These are phyloP conservation scores for Nitzschia sp. DNA, from an alignment of 108 stramenopile genomes.

Conservation along the genomic window DNA sequence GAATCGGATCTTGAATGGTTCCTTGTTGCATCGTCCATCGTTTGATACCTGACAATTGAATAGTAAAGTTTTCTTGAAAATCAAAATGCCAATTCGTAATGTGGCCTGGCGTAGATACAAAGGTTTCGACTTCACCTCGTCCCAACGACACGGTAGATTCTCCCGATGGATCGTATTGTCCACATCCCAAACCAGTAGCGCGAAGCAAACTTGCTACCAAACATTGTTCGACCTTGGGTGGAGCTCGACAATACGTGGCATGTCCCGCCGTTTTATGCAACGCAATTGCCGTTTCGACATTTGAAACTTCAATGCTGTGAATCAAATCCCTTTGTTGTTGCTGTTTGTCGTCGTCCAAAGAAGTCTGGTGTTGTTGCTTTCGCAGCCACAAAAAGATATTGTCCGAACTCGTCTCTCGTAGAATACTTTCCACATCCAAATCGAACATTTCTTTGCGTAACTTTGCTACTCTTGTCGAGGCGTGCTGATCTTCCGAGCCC, in stretches of 20 bases:
- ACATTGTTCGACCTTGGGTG: slow-evolving; percentile 73
- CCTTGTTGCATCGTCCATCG: slow-evolving; percentile 80
- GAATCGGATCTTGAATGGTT: slow-evolving; percentile 65
- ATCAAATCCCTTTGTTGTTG: slow-evolving; percentile 25
- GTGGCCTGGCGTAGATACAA: slow-evolving; percentile 59
- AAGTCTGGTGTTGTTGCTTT: background rate
- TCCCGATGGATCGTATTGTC: slow-evolving; percentile 71
- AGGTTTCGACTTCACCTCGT: slow-evolving; percentile 91
- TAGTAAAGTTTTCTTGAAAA: slow-evolving; percentile 96
- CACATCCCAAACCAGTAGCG: slow-evolving; percentile 80
- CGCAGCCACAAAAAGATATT: slow-evolving; percentile 71
- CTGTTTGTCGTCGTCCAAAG: background rate
- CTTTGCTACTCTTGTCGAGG: slow-evolving; percentile 1
- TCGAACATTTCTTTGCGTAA: slow-evolving; percentile 47
- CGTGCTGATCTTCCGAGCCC: background rate
- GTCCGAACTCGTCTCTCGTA: slow-evolving; percentile 68
- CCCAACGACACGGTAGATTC: slow-evolving; percentile 50
- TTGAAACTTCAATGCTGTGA: slow-evolving; percentile 75
- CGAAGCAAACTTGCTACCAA: slow-evolving; percentile 65
- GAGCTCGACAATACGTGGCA: slow-evolving; percentile 89
- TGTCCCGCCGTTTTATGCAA: slow-evolving; percentile 66
- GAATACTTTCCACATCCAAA: slow-evolving; percentile 52
- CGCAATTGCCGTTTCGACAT: slow-evolving; percentile 69
- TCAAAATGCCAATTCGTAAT: slow-evolving; percentile 88
- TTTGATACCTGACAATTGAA: slow-evolving; percentile 85